Evolutionary conservation across 768 basidiomycete species (phyloP).

Genomic region (Xerocomus brunneocitrinus): DNA sequence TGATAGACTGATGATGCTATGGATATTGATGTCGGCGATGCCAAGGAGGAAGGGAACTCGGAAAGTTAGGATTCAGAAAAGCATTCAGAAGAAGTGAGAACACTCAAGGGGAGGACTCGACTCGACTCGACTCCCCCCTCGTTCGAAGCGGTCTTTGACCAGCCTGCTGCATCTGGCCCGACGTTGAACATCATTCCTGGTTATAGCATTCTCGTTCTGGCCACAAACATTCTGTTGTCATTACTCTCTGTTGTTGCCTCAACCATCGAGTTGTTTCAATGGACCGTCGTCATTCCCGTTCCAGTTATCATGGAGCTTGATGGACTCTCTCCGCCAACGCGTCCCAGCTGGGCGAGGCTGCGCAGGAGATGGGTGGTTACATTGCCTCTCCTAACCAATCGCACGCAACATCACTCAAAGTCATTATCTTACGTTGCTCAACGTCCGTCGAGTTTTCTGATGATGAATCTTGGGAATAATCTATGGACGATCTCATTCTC

Average conservation of each 20-base stretch:
- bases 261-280: slow-evolving; percentile 72
- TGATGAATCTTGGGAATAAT: slow-evolving; percentile 52
- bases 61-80: slow-evolving; percentile 53
- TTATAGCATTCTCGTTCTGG: slow-evolving; percentile 86
- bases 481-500: slow-evolving; percentile 94
- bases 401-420: slow-evolving; percentile 75
- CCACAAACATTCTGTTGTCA: slow-evolving; percentile 91
- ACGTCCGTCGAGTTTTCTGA: slow-evolving; percentile 72
- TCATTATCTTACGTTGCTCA: slow-evolving; percentile 83
- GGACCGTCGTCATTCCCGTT: slow-evolving; percentile 89
- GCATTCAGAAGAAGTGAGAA: slow-evolving; percentile 68
- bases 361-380: slow-evolving; percentile 67
- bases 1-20: slow-evolving; percentile 65
- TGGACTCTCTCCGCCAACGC: slow-evolving; percentile 65
- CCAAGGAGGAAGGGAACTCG: slow-evolving; percentile 44
- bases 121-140: slow-evolving; percentile 14
- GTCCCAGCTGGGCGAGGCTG: slow-evolving; percentile 67
- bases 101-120: slow-evolving; percentile 57
- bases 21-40: slow-evolving; percentile 63
- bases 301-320: slow-evolving; percentile 97
- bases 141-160: slow-evolving; percentile 27
- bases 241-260: slow-evolving; percentile 69
- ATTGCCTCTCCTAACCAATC: slow-evolving; percentile 71
- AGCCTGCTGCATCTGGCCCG: slow-evolving; percentile 33
- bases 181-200: slow-evolving; percentile 66